phyloP scores from a whole-genome alignment of 2,329 filamentous ascomycete genomes.

The Myriosclerotinia duriaeana region DNA sequence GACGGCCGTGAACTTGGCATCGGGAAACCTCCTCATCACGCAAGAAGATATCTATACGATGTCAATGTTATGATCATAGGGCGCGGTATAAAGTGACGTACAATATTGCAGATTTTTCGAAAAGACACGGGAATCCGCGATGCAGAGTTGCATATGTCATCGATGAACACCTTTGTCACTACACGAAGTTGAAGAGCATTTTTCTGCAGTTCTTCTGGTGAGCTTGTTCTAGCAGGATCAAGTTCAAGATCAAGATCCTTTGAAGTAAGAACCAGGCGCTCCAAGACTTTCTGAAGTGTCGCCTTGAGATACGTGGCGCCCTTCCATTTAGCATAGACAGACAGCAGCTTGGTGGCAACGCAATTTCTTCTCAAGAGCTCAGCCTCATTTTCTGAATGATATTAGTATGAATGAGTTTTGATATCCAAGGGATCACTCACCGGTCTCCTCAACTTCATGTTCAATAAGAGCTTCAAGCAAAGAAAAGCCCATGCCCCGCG shows the following conservation, averaged over 20 bases:
- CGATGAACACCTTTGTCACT: slow-evolving; percentile 69
- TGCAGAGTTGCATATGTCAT: slow-evolving; percentile 65
- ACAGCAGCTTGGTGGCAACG: slow-evolving; percentile 71
- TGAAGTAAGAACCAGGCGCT: slow-evolving; percentile 64
- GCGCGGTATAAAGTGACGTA: slow-evolving; percentile 43
- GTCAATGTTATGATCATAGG: slow-evolving; percentile 1
- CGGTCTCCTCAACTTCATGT: slow-evolving; percentile 66
- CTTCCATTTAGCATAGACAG: slow-evolving; percentile 71
- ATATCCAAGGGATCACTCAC: slow-evolving; percentile 42
- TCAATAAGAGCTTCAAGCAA: slow-evolving; percentile 66
- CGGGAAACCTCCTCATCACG: slow-evolving; percentile 63
- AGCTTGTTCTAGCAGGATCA: slow-evolving; percentile 60
- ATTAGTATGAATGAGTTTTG: slow-evolving; percentile 19
- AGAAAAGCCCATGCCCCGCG: slow-evolving; percentile 60
- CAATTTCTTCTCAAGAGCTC: slow-evolving; percentile 67
- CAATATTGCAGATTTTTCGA: slow-evolving; percentile 65
- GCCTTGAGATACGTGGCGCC: slow-evolving; percentile 61
- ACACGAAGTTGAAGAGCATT: slow-evolving; percentile 65
- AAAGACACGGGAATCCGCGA: slow-evolving; percentile 62
- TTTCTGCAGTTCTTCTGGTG: slow-evolving; percentile 62
- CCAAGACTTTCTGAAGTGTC: slow-evolving; percentile 66
- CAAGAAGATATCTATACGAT: slow-evolving; percentile 55
- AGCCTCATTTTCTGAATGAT: slow-evolving; percentile 58
- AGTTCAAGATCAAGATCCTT: slow-evolving; percentile 68
- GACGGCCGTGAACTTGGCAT: slow-evolving; percentile 70